Evolutionary conservation across 208 protist genomes (phyloP).

Genomic region (Trypanosoma lewisi): DNA sequence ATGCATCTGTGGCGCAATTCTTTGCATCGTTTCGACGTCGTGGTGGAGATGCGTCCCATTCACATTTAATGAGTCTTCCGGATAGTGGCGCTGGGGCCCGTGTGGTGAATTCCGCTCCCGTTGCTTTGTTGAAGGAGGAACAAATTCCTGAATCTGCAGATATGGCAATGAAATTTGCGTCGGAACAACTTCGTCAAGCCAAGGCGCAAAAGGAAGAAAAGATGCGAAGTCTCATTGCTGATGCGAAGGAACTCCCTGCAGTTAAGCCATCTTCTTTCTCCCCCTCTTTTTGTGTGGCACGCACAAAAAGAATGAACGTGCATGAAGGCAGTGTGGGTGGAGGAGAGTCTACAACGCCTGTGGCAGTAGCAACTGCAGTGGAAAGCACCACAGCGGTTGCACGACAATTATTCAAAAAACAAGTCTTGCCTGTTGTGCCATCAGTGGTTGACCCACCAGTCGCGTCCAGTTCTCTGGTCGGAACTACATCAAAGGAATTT

Average conservation of each 20-base stretch:
- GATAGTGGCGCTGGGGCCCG: background rate
- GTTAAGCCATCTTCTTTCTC: too few species aligned
- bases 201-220: slow-evolving; percentile 12
- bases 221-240: slow-evolving; percentile 5
- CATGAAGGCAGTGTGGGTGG: background rate
- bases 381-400: background rate
- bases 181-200: slow-evolving; percentile 17
- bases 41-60: background rate
- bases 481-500: slow-evolving; percentile 72
- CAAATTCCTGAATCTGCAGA: slow-evolving; percentile 22
- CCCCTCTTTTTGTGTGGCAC: background rate
- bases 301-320: background rate
- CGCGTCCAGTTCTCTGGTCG: slow-evolving; percentile 21
- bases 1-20: slow-evolving; percentile 60
- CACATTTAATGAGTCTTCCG: background rate
- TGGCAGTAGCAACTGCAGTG: background rate
- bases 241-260: slow-evolving; percentile 12
- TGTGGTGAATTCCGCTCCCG: background rate
- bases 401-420: slow-evolving; percentile 18
- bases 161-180: slow-evolving; percentile 31
- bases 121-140: background rate
- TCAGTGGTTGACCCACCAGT: background rate
- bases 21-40: slow-evolving; percentile 37
- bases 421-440: slow-evolving; percentile 11
- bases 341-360: background rate